These are phyloP conservation scores for Coemansia sp. DNA, from an alignment of 192 early-diverging fungal genomes.

Conservation along the genomic window DNA sequence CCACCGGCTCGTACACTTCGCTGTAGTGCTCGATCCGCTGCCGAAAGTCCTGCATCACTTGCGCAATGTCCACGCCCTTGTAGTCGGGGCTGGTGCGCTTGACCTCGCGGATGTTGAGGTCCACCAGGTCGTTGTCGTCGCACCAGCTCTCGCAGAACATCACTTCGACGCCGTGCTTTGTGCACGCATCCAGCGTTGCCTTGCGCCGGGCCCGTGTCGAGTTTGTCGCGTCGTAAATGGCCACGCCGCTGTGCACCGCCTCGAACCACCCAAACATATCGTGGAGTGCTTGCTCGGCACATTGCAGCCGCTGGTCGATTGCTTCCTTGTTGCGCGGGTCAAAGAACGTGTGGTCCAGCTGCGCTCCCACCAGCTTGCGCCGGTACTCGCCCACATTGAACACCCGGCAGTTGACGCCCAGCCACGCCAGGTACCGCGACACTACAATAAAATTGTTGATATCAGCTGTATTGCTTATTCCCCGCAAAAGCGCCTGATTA, in stretches of 20 bases:
- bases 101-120: conserved; percentile 93
- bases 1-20: conserved; percentile 85
- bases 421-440: conserved; percentile 92
- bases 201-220: conserved; percentile 80
- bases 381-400: conserved; percentile 99
- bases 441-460: conserved; percentile 48
- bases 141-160: conserved; percentile 98
- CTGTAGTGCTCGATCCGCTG: conserved; percentile 91
- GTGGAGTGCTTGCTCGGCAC: conserved; percentile 78
- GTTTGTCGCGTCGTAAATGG: conserved; percentile 99
- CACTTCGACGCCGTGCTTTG: conserved; percentile 76
- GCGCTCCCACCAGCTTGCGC: conserved; percentile 82
- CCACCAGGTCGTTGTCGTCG: conserved; percentile 82
- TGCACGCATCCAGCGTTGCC: conserved; percentile 70
- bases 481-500: neutral
- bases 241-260: conserved; percentile 77
- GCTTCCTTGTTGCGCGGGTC: conserved; percentile 79
- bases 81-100: conserved; percentile 96
- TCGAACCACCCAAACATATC: conserved; percentile 95
- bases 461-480: neutral
- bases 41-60: conserved; percentile 89
- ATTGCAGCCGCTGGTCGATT: conserved; percentile 70
- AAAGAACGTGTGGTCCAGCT: conserved; percentile 83
- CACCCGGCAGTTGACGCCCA: conserved; percentile 88
- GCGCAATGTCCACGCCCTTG: conserved; percentile 75